These are phyloP conservation scores for Botrytis sinoallii DNA, from an alignment of 2,329 filamentous ascomycete species.

Conservation along the genomic window DNA sequence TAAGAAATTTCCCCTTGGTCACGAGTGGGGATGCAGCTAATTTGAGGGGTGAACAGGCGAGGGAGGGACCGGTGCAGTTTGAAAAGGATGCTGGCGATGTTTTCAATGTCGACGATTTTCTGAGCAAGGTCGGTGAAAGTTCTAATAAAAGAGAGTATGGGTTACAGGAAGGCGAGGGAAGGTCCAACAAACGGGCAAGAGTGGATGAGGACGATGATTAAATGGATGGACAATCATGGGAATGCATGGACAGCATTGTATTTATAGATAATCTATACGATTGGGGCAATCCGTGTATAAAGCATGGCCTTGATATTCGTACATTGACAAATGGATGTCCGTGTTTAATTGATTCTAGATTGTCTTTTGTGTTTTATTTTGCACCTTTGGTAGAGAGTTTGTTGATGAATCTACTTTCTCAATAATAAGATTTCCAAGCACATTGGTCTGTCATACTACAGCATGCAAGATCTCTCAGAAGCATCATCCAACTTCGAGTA, in stretches of 20 bases:
- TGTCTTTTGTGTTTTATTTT: not conserved
- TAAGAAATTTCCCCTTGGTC: slow-evolving; percentile 41
- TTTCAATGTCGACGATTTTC: slow-evolving; percentile 92
- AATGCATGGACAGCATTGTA: not conserved
- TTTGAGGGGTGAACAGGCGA: slow-evolving; percentile 47
- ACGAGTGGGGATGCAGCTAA: slow-evolving; percentile 16
- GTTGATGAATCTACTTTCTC: not conserved
- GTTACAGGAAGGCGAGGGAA: slow-evolving; percentile 62
- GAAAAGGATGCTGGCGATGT: slow-evolving; percentile 84
- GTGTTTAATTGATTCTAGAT: not conserved
- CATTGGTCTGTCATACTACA: not conserved
- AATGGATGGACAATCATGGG: not conserved
- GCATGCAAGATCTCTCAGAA: not conserved
- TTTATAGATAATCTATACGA: not conserved
- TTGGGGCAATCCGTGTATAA: not conserved
- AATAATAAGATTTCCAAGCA: not conserved
- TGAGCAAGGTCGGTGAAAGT: slow-evolving; percentile 69
- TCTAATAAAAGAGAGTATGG: slow-evolving; percentile 72
- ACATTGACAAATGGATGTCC: not conserved
- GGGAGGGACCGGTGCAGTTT: slow-evolving; percentile 93
- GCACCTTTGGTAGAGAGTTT: not conserved
- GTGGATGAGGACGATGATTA: slow-evolving; percentile 66
- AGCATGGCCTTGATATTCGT: not conserved
- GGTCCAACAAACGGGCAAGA: slow-evolving; percentile 66
- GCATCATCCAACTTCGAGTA: not conserved